A percentile compares a stretch with the other conserved stretches of the same genome.
These are phyloP conservation scores for Crotalaria pallida DNA, from an alignment of 306 rosid species.

Conservation along the genomic window DNA sequence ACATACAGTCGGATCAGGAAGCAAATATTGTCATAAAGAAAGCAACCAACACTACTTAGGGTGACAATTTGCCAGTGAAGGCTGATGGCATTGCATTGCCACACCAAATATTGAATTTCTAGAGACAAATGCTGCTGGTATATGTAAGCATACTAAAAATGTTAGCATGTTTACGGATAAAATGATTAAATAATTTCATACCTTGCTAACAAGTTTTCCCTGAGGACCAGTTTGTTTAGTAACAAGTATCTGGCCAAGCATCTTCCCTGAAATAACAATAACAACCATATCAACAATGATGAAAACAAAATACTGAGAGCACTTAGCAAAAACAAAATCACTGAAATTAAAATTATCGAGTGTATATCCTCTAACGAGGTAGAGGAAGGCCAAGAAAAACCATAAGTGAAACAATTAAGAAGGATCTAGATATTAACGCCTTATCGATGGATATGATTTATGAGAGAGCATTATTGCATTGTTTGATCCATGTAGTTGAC, in stretches of 20 bases:
- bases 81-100: not conserved
- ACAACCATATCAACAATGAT: not conserved
- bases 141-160: not conserved
- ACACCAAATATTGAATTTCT: not conserved
- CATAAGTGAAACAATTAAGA: too few relatives aligned
- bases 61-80: not conserved
- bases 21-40: not conserved
- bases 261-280: slow-evolving; percentile 60
- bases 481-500: too few relatives aligned
- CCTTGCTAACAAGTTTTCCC: slow-evolving; percentile 97
- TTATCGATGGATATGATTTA: too few relatives aligned
- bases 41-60: not conserved
- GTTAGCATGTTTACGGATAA: slow-evolving; percentile 10
- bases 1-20: not conserved
- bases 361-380: too few relatives aligned
- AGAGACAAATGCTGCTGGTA: slow-evolving; percentile 3
- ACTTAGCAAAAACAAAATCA: not conserved
- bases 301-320: not conserved
- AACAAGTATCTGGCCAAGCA: slow-evolving; percentile 97
- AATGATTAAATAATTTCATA: slow-evolving; percentile 26
- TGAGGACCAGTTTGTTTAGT: slow-evolving; percentile 96
- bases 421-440: too few relatives aligned
- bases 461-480: too few relatives aligned
- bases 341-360: not conserved
- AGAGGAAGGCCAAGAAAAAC: too few relatives aligned